Base-by-base conservation (phyloP, 768 basidiomycete genomes). In the Thelephora aurantiotincta region DNA sequence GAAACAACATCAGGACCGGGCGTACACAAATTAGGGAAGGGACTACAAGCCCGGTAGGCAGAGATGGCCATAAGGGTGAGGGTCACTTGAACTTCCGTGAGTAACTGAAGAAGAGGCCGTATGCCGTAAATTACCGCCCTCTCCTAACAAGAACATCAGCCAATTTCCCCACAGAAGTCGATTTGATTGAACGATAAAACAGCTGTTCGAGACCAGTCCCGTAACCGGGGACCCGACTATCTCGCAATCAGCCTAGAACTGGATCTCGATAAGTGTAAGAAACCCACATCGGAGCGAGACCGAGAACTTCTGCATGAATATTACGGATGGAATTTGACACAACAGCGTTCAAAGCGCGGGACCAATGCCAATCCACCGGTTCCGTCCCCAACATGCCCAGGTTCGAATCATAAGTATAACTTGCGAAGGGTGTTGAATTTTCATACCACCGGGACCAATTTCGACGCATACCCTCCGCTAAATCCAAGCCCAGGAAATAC, bases 311-410 rank as follows among this genome's bases (percentile, higher is more conserved):
- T 49, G 33, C 16, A 52, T 37, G 22, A 49, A 45, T 38, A 43
- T 36, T 9, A 44, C 38, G 16, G 30, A 41, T 19, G 44, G 50
- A 5, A 47, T 46, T 45, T 37, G 46, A 30, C 34, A 35, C 14
- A 34, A 6, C 18, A 45, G 3, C 18, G 45, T 16, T 3, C 44
- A 23, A 6, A 33, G 20, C 13, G 16, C 33, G 3, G 45, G 36
- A 16, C 30, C 45, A 6, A 23, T 18, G 3, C 49, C 49, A 6
- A 50, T 42, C 2, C 19, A n/a, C 14, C 3, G 4, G 30, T 45
- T 26, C 3, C 49, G 49, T 13, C 43, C 35, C 49, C 49, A 50
- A 35, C 45, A 45, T 12, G 43, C 49, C 49, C 49, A 50, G 16
- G 49, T 51, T 6, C 50, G 38, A 13, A 51, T 47, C 16, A 45